Base-by-base conservation (phyloP, 805 yeast species). In the Blastobotrys americana region DNA sequence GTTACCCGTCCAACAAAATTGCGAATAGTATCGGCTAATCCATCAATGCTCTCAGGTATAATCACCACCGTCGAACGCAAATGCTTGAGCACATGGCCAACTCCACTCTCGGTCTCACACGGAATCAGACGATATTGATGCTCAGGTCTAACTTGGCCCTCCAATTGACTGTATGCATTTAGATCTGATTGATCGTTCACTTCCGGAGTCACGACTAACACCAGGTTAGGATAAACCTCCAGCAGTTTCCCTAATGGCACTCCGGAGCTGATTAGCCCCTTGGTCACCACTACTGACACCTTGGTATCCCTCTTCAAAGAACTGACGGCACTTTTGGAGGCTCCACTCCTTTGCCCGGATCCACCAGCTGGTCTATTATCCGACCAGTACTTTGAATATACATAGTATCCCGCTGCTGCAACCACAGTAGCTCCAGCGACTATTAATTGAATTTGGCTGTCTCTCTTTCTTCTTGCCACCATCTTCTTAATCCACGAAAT, bases 51-150 rank as follows among this genome's bases (percentile, higher is more conserved):
- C 31, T 25, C 10, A 9, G 57, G 54, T 8, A 56, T 41, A 4
- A 55, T 47, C 33, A 54, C 56, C 35, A 46, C 39, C 16, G 69
- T 66, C 27, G 73, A 66, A 18, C 62, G 58, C 20, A 78, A 42
- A 46, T 77, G 81, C 48, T 76, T 76, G 18, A 77, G 64, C n/a
- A 78, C 66, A 31, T 79, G 77, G 63, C 76, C 71, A 9, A 76
- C 57, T 2, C 83, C 80, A 9, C 59, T 63, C 43, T 64, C 64
- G 0, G 74, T 69, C n/a, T 68, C 71, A 40, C 79, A 73, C 39
- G 63, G 64, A 2, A 77, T 70, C 9, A 73, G 52, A 42, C 70
- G 67, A 47, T 57, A 59, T 17, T 48, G 42, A 19, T 56, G 41
- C 1, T 45, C 47, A 2, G 50, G 35, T 2, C 61, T 58, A 1